These are phyloP conservation scores for Pascua guehoae DNA, from an alignment of 1,284 basidiomycete genomes.

Conservation along the genomic window DNA sequence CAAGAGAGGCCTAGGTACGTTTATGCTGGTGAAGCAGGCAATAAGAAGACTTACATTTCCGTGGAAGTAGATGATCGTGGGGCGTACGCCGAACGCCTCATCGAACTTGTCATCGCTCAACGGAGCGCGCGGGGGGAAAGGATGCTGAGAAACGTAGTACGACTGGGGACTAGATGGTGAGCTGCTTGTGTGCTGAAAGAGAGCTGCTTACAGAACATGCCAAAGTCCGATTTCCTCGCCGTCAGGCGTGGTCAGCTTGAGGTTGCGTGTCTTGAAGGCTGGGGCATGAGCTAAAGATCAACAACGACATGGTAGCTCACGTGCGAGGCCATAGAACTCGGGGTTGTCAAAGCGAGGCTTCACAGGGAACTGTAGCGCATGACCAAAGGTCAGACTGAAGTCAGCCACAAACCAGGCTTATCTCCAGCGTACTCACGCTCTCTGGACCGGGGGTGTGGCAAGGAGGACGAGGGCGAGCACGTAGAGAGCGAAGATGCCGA, in stretches of 20 bases:
- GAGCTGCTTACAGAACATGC: conserved; percentile 65
- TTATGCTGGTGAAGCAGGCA: not conserved
- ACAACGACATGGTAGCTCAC: conserved; percentile 53
- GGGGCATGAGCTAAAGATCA: conserved; percentile 8
- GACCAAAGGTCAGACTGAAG: conserved; percentile 55
- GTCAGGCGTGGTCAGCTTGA: conserved; percentile 68
- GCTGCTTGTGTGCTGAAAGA: conserved; percentile 11
- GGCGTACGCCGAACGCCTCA: conserved; percentile 58
- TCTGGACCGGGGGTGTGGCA: conserved; percentile 9
- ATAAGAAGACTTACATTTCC: conserved; percentile 61
- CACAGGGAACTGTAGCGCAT: conserved; percentile 64
- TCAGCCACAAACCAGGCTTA: not conserved
- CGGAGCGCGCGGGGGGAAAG: conserved; percentile 20
- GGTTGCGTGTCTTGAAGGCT: conserved; percentile 75
- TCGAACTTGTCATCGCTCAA: conserved; percentile 40
- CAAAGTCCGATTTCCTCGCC: conserved; percentile 78
- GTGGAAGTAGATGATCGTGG: conserved; percentile 82
- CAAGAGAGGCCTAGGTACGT: not conserved
- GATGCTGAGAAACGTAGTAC: conserved; percentile 13
- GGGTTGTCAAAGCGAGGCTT: conserved; percentile 63
- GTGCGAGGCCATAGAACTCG: conserved; percentile 74
- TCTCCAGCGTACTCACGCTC: conserved; percentile 2
- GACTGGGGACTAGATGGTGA: conserved; percentile 16
- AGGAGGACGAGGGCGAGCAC: not conserved
- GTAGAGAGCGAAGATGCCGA: conserved; percentile 1